Evolutionary conservation across 345 rosid species (phyloP), one percentile per base, ranked within the genome.

Genomic region (Brassica cretica): DNA sequence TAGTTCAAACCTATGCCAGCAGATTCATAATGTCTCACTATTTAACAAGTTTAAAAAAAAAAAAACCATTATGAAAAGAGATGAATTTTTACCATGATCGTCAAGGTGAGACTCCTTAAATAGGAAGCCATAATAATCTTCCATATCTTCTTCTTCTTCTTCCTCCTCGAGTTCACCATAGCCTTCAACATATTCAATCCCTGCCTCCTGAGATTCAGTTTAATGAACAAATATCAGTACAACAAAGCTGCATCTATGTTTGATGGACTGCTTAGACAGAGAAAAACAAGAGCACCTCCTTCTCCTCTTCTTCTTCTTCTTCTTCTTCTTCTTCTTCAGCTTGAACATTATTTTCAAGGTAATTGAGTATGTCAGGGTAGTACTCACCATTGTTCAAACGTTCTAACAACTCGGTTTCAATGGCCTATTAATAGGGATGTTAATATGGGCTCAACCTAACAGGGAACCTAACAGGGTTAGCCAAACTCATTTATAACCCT

Each of bases 171-270:
- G 88, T 49, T 86, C 98, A 58, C 88, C 89, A 68, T 80, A 83
- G 32, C 87, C 93, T 83, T 92, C 98, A 66, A 94, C 93, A 74
- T 85, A 94, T 83, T 94, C 98, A 60, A 85, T 78, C 74, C 83
- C 86, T 65, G 78, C 80, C 71, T 87, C 98, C 97, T 89, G 88
- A 78, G 78, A 66, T 68, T 61, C 3, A 62, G 2, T 25, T 44
- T 21, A 12, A 24, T 14, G 14, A 32, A 72, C 14, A 46, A 18
- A 53, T 27, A 77, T 67, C n/a, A 73, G 37, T 8, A 39, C 4
- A 66, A 59, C 1, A 33, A 58, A 6, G 62, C 55, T 14, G 16
- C 16, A 46, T 46, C 16, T 46, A 46, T 46, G 55, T 46, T 46
- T 41, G 51, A 41, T 9, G 51, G 14, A 10, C 30, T 27, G 30